phyloP scores from a whole-genome alignment of 148 eudicot species.

The Nepenthes gracilis region DNA sequence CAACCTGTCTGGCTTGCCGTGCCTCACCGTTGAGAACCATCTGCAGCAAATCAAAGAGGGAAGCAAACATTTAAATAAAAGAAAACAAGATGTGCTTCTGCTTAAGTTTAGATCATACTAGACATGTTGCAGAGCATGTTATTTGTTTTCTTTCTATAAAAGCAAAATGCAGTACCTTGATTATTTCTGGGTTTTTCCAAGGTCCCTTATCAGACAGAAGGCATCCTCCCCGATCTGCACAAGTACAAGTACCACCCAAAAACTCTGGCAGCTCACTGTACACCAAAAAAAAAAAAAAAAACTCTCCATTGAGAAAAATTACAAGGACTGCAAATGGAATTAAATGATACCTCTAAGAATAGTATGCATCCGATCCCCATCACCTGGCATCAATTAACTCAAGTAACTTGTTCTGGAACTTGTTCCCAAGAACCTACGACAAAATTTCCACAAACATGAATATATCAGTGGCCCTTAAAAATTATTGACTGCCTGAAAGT shows the following conservation, averaged over 20 bases:
- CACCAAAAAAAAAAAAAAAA: neutral
- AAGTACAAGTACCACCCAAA: conserved; percentile 81
- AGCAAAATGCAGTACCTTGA: conserved; percentile 35
- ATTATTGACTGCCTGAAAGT: neutral
- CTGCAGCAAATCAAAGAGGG: conserved; percentile 23
- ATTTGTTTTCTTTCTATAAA: neutral
- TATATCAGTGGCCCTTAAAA: neutral
- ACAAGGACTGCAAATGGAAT: no score
- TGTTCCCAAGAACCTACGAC: conserved; percentile 78
- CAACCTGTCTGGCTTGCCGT: conserved; percentile 73
- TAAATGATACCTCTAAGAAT: neutral
- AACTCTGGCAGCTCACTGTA: conserved; percentile 90
- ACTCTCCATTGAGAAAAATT: neutral
- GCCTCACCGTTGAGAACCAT: conserved; percentile 82
- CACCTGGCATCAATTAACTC: conserved; percentile 91
- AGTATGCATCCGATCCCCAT: neutral
- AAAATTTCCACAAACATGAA: conserved; percentile 2
- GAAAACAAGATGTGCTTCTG: neutral
- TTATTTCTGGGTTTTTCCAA: conserved; percentile 78
- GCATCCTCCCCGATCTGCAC: conserved; percentile 81
- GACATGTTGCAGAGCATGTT: neutral
- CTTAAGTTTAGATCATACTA: neutral
- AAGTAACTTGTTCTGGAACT: conserved; percentile 80
- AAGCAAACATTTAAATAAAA: conserved; percentile 4
- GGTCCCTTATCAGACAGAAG: conserved; percentile 90